phyloP scores from a whole-genome alignment of 2,329 filamentous ascomycete species.

The Verticillium dahliae region DNA sequence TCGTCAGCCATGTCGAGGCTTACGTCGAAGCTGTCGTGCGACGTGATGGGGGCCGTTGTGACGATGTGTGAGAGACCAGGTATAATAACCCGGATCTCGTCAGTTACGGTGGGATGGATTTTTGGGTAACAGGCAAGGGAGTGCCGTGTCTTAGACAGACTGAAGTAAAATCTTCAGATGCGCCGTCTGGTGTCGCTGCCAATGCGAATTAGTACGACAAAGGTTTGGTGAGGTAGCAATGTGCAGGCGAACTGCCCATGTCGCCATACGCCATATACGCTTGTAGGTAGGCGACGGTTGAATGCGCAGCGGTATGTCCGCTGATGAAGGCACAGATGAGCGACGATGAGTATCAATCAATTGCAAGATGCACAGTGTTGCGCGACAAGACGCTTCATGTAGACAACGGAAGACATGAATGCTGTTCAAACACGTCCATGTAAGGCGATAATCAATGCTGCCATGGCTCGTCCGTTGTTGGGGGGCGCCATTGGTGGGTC shows the following conservation, averaged over 20 bases:
- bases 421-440: too few relatives aligned
- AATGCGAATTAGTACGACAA: not conserved
- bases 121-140: not conserved
- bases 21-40: not conserved
- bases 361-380: not conserved
- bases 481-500: not conserved
- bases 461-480: too few relatives aligned
- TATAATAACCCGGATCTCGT: not conserved
- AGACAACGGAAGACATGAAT: too few relatives aligned
- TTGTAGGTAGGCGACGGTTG: not conserved
- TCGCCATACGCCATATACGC: not conserved
- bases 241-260: not conserved
- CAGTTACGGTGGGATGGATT: not conserved
- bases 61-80: not conserved
- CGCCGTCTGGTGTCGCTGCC: not conserved
- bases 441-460: too few relatives aligned
- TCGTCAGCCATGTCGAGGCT: constrained; percentile 40
- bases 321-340: not conserved
- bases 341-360: not conserved
- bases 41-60: not conserved
- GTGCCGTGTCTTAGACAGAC: not conserved
- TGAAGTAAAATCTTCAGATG: not conserved
- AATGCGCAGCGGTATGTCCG: not conserved
- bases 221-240: not conserved
- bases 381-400: not conserved